phyloP scores from a whole-genome alignment of 441 rosid genomes.

The Adansonia rubrostipa region DNA sequence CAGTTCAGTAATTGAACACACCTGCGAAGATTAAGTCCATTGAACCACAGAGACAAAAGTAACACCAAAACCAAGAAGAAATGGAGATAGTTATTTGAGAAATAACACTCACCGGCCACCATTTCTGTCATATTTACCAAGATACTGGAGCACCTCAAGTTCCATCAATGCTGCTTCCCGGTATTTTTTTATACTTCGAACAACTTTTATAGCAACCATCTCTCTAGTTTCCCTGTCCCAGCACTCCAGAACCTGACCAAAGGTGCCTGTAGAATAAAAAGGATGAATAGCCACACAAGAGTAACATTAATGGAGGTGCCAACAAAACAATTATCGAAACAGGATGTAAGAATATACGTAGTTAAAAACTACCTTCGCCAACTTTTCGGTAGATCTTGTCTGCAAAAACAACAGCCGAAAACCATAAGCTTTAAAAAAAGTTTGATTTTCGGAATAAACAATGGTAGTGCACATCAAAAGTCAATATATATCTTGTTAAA shows the following conservation, averaged over 20 bases:
- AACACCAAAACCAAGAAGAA: conserved; percentile 25
- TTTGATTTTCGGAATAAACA: conserved; percentile 5
- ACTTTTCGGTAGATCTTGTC: conserved; percentile 68
- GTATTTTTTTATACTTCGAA: conserved; percentile 62
- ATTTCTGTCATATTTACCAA: conserved; percentile 56
- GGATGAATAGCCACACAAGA: background rate
- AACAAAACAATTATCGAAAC: background rate
- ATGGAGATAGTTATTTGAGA: conserved; percentile 17
- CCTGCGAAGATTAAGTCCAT: conserved; percentile 52
- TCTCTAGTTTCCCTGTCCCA: conserved; percentile 71
- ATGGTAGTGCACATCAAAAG: background rate
- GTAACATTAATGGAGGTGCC: background rate
- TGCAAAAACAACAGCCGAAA: conserved; percentile 39
- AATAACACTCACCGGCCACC: conserved; percentile 55
- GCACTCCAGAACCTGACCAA: conserved; percentile 76
- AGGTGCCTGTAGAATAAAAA: conserved; percentile 51
- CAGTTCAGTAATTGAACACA: conserved; percentile 68
- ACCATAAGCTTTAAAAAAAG: conserved; percentile 20
- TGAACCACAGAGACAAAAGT: conserved; percentile 36
- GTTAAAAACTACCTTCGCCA: conserved; percentile 58
- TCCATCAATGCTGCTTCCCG: conserved; percentile 72
- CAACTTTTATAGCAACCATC: conserved; percentile 70
- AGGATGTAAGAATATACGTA: background rate
- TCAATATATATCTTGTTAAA: background rate
- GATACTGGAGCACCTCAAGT: conserved; percentile 63